A percentile compares a stretch with the other conserved stretches of the same genome.
These are phyloP conservation scores for Plasmodium coatneyi DNA, from an alignment of 169 alveolate genomes.

Conservation along the genomic window DNA sequence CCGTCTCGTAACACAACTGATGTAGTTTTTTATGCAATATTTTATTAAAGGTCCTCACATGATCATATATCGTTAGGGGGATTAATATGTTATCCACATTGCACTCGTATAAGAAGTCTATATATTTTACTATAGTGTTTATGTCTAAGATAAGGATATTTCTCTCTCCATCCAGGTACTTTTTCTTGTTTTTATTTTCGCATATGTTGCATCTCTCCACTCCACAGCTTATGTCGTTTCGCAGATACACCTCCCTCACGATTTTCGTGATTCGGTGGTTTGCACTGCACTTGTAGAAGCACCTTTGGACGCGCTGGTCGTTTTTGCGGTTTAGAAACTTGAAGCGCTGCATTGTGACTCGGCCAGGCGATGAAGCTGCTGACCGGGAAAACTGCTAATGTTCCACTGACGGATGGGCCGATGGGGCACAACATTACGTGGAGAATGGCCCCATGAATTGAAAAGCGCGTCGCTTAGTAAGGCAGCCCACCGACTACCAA, in stretches of 20 bases:
- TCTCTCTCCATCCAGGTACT: constrained; percentile 57
- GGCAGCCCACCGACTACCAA: not conserved
- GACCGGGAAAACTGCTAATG: not conserved
- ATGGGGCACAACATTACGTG: not conserved
- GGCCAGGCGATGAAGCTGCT: not conserved
- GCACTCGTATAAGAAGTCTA: constrained; percentile 67
- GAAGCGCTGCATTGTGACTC: constrained; percentile 15
- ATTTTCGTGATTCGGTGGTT: constrained; percentile 44
- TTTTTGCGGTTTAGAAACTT: constrained; percentile 23
- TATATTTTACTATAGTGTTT: constrained; percentile 43
- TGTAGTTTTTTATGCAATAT: constrained; percentile 43
- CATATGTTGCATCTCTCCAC: constrained; percentile 67
- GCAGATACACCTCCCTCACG: constrained; percentile 62
- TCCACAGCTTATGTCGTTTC: constrained; percentile 71
- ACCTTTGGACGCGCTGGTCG: constrained; percentile 65
- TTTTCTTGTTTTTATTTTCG: constrained; percentile 53
- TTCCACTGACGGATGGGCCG: not conserved
- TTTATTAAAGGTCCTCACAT: constrained; percentile 59
- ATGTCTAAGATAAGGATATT: constrained; percentile 41
- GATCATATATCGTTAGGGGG: constrained; percentile 55
- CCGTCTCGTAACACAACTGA: constrained; percentile 60
- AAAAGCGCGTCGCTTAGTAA: not conserved
- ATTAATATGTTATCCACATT: constrained; percentile 56
- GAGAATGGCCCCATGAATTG: not conserved
- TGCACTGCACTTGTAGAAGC: constrained; percentile 34